Conservation (phyloP, 2,329 filamentous ascomycete species). For the Bertia moriformis region DNA sequence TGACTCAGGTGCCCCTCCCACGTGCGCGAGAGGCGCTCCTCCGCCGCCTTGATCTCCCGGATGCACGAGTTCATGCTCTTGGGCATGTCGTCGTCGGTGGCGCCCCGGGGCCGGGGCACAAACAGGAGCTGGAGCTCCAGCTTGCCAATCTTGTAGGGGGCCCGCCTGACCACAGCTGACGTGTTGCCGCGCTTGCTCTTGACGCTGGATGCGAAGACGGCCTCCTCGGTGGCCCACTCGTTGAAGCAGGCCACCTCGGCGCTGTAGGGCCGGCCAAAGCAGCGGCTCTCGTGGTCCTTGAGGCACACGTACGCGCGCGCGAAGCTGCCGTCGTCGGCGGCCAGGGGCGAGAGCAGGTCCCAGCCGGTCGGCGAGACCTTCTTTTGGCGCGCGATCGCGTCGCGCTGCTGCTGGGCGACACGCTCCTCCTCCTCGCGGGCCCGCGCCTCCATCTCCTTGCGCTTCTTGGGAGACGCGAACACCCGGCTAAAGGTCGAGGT, state of each 20-base stretch:
- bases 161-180: slow-evolving; percentile 55
- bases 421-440: slow-evolving; percentile 70
- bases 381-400: too few species aligned
- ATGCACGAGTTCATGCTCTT: slow-evolving; percentile 98
- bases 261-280: slow-evolving; percentile 75
- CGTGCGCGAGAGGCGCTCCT: slow-evolving; percentile 61
- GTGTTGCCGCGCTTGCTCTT: slow-evolving; percentile 91
- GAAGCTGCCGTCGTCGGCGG: slow-evolving; percentile 85
- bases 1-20: slow-evolving; percentile 88
- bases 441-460: slow-evolving; percentile 82
- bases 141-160: slow-evolving; percentile 94
- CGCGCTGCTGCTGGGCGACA: slow-evolving; percentile 62
- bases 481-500: slow-evolving; percentile 81
- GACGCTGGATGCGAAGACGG: slow-evolving; percentile 55
- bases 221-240: slow-evolving; percentile 89
- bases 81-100: slow-evolving; percentile 88
- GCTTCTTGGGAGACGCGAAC: slow-evolving; percentile 89
- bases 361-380: slow-evolving; percentile 59
- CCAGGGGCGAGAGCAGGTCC: slow-evolving; percentile 73
- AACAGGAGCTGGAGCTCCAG: slow-evolving; percentile 87
- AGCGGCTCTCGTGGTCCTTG: slow-evolving; percentile 77
- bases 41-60: slow-evolving; percentile 80
- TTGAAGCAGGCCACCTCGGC: slow-evolving; percentile 94
- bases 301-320: slow-evolving; percentile 85
- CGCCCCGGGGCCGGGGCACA: slow-evolving; percentile 77